Evolutionary conservation across 129 eudicot genomes (phyloP), one percentile per base, ranked within the genome.

Genomic region (Kitagawia praeruptora): DNA sequence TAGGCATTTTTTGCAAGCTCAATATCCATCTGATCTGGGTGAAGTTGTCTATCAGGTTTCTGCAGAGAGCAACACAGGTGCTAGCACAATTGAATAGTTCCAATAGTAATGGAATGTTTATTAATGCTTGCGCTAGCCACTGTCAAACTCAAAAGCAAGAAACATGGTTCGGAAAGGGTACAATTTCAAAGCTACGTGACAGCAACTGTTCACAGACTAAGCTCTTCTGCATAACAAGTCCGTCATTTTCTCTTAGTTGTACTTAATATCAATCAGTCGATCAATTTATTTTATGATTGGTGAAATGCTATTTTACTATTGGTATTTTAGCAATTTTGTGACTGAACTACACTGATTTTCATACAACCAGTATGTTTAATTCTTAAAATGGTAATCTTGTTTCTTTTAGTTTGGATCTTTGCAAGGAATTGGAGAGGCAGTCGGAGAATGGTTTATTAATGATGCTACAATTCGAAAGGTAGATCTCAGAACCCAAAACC

Each of bases 101-200:
- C 6, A 1, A 58, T 27, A 19, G 23, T 7, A 40, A 72, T 13
- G 76, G 76, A 25, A 25, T 13, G 39, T 74, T 74, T 46, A 25
- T 74, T 40, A 74, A 25, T 14, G 16, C 56, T n/a, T 74, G 77
- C 13, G 47, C 4, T 46, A 46, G 40, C 56, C 77, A 74, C 40
- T 74, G 77, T 47, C 56, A 45, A 44, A 25, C 77, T 25, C 56
- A 44, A 46, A n/a, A 45, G 18, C 77, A n/a, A 74, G 56, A 45
- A 14, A 25, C 8, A 9, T 74, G 77, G 77, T 47, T 27, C 15
- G 77, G 58, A 66, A 31, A 1, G 13, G 10, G 31, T 5, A 14
- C 28, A 23, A 56, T 41, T 25, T 14, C 77, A 25, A 74, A 74
- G 77, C 56, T 74, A 25, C 72, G 21, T 5, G 58, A 45, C 19